Conservation (phyloP, 768 basidiomycete genomes). For the Daedalea quercina region DNA sequence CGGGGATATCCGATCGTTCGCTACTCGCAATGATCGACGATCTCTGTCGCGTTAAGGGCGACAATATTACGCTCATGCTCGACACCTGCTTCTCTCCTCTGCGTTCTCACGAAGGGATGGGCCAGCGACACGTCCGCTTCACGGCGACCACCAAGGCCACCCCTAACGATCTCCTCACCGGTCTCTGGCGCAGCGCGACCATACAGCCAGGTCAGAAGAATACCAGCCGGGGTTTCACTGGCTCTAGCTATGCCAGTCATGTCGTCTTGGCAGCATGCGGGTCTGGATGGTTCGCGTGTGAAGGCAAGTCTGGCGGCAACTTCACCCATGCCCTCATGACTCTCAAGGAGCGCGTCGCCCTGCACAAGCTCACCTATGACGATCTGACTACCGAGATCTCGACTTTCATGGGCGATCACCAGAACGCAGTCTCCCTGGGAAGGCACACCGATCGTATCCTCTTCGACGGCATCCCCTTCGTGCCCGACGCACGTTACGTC, state of each 20-base stretch:
- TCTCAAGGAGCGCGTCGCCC: conserved; percentile 35
- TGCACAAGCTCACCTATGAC: conserved; percentile 47
- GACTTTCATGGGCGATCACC: conserved; percentile 32
- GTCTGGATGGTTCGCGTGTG: conserved; percentile 47
- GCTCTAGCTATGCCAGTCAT: conserved; percentile 34
- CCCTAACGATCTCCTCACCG: conserved; percentile 46
- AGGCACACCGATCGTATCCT: conserved; percentile 40
- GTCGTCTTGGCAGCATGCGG: conserved; percentile 52
- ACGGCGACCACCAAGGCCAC: conserved; percentile 51
- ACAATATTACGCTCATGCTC: conserved; percentile 64
- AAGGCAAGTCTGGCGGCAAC: conserved; percentile 56
- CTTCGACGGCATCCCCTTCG: conserved; percentile 53
- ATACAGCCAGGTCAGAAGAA: conserved; percentile 31
- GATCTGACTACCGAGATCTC: conserved; percentile 40
- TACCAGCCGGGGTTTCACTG: conserved; percentile 39
- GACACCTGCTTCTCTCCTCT: conserved; percentile 56
- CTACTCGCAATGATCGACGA: conserved; percentile 55
- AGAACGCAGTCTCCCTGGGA: conserved; percentile 47
- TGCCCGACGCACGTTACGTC: conserved; percentile 40
- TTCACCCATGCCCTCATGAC: conserved; percentile 54
- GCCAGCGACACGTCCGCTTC: conserved; percentile 47
- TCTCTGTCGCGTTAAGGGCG: conserved; percentile 49
- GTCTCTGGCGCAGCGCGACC: conserved; percentile 51
- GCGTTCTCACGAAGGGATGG: conserved; percentile 29
- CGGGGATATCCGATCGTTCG: conserved; percentile 65